These are phyloP conservation scores for Plasmodium gonderi DNA, from an alignment of 169 alveolate species.

Conservation along the genomic window DNA sequence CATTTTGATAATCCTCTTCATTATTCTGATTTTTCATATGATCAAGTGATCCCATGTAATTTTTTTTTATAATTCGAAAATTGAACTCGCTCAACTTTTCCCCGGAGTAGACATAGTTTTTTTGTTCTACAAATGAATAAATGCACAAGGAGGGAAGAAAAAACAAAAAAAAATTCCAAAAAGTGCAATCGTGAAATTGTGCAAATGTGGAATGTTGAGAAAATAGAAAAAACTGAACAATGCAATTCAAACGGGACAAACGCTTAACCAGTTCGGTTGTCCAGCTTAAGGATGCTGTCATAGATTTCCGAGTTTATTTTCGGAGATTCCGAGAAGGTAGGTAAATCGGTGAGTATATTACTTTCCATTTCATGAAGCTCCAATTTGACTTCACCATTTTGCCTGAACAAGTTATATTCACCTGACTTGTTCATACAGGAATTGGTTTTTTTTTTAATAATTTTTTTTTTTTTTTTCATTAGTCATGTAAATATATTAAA, in stretches of 20 bases:
- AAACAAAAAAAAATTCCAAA: neutral
- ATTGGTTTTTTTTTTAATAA: conserved; percentile 4
- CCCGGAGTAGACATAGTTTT: neutral
- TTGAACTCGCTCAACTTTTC: too few species aligned
- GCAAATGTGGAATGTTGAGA: neutral
- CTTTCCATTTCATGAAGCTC: neutral
- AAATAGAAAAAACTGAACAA: neutral
- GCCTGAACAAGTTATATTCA: neutral
- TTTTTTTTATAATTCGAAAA: too few species aligned
- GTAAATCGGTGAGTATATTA: neutral
- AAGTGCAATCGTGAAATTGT: too few species aligned
- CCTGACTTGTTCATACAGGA: conserved; percentile 8
- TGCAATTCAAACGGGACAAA: neutral
- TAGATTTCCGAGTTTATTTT: conserved; percentile 33
- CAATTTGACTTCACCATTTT: neutral
- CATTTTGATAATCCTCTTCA: neutral
- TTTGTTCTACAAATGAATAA: neutral
- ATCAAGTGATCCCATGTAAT: neutral
- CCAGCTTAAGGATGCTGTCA: conserved; percentile 13
- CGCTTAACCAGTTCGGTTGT: neutral
- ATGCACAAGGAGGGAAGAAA: neutral
- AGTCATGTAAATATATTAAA: neutral
- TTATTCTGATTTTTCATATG: neutral
- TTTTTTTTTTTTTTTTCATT: conserved; percentile 21
- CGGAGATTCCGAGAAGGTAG: conserved; percentile 2